A percentile compares a stretch with the other conserved stretches of the same genome.
These are phyloP conservation scores for Hysterangium stoloniferum DNA, from an alignment of 768 basidiomycete genomes.

Conservation along the genomic window DNA sequence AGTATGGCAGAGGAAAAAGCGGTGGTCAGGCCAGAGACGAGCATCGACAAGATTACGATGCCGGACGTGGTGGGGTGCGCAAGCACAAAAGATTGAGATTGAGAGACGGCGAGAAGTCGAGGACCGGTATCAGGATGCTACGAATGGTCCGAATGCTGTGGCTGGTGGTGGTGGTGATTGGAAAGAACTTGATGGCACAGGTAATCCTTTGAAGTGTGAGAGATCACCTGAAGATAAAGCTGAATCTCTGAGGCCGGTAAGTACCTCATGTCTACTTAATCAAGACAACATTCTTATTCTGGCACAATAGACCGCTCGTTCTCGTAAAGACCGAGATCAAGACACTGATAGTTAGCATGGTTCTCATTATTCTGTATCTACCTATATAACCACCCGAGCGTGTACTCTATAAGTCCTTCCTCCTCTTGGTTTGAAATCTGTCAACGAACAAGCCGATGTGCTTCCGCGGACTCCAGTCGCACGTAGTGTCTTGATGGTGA, in stretches of 20 bases:
- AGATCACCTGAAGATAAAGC: conserved; percentile 77
- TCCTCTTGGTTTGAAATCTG: too few relatives aligned
- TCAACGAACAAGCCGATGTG: conserved; percentile 61
- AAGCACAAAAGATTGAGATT: conserved; percentile 63
- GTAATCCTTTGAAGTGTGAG: conserved; percentile 50
- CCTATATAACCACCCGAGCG: conserved; percentile 47
- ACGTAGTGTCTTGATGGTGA: conserved; percentile 30
- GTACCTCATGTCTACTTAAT: too few relatives aligned
- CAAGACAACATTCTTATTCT: neutral
- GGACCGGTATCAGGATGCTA: conserved; percentile 76
- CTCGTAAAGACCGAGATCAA: conserved; percentile 7
- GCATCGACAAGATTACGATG: conserved; percentile 93
- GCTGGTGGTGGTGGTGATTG: conserved; percentile 83
- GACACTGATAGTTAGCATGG: conserved; percentile 14
- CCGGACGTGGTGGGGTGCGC: conserved; percentile 96
- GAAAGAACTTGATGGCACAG: conserved; percentile 53
- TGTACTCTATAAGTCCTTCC: conserved; percentile 36
- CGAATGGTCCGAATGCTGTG: conserved; percentile 72
- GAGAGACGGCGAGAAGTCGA: conserved; percentile 78
- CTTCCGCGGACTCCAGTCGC: conserved; percentile 53
- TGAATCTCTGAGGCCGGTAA: conserved; percentile 47
- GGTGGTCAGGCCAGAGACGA: conserved; percentile 97
- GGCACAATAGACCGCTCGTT: conserved; percentile 7
- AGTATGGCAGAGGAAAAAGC: conserved; percentile 95
- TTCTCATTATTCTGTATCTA: neutral